Percentiles rank a stretch among this genome's conserved stretches.
Evolutionary conservation across 495 filamentous ascomycete genomes (phyloP).

Genomic region (Immersiella caudata): DNA sequence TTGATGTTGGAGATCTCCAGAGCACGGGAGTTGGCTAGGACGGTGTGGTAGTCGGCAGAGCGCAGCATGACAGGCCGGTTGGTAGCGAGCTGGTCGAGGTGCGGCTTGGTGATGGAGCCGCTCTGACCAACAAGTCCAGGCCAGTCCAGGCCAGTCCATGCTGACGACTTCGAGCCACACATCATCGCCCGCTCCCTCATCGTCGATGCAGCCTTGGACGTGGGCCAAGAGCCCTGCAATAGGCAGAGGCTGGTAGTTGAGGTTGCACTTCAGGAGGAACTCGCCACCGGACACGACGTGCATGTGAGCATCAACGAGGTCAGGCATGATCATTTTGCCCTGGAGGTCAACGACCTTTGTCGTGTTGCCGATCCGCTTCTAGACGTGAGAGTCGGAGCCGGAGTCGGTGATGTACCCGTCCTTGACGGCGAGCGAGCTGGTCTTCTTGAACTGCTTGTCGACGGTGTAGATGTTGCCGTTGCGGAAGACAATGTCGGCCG

Average conservation of each 20-base stretch:
- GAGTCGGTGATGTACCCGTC: neutral
- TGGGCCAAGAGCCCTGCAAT: neutral
- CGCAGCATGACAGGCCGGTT: neutral
- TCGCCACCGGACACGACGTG: neutral
- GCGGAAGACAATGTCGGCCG: neutral
- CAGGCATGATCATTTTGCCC: neutral
- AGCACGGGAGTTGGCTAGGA: neutral
- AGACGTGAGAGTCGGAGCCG: neutral
- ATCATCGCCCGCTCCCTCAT: neutral
- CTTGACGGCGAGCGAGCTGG: slow-evolving; percentile 2
- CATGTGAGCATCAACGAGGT: neutral
- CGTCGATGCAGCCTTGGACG: neutral
- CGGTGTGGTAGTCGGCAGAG: slow-evolving; percentile 1
- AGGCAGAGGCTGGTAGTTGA: slow-evolving; percentile 1
- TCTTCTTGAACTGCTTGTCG: neutral
- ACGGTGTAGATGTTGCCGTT: neutral
- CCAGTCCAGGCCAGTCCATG: slow-evolving; percentile 1
- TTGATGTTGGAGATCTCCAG: neutral
- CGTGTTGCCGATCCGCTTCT: neutral
- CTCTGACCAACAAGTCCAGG: neutral
- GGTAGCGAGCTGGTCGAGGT: neutral
- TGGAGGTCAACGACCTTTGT: neutral
- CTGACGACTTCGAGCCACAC: slow-evolving; percentile 2
- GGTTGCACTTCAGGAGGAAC: slow-evolving; percentile 1
- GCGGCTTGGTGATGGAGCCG: neutral